Base-by-base conservation (phyloP, 371 early-diverging fungal species). In the Rhizopus arrhizus region DNA sequence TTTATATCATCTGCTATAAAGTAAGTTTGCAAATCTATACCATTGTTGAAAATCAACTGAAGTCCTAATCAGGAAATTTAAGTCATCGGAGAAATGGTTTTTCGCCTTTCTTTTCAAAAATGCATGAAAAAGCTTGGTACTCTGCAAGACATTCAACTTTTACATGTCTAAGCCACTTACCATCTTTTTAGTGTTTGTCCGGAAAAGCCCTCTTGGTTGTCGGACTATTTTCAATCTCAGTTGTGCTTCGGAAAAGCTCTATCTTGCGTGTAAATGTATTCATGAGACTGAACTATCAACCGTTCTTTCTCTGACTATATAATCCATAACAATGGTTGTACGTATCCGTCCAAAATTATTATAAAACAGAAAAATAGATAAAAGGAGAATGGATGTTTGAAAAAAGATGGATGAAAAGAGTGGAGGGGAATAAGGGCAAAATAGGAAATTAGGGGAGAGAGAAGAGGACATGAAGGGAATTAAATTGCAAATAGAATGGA, bases 251-350 rank as follows among this genome's bases (percentile, higher is more conserved):
- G 52, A 10, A 16, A 15, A 13, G 35, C 29, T n/a, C 15, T 34
- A 6, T 34, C 28, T 29, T 48, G 65, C 38, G 58, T 64, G 65
- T 66, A 65, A 65, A 65, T 59, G 65, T 59, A 58, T 52, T 34
- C 59, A 42, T 65, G 47, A 56, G 33, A 50, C 35, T 40, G 52
- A 32, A 51, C 36, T 53, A 46, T 58, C 56, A 48, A 66, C 7
- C 58, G 61, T 61, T 66, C 66, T 66, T 66, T 66, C 66, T 66
- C 66, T 66, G 66, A 66, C 66, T 66, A 59, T 61, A 66, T 66
- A 66, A 66, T 66, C 66, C 66, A 61, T 66, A 60, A 66, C 61
- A 61, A 66, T 66, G 66, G 66, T 61, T 66, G 66, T 66, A 66
- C 54, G 66, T 66, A 66, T 66, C 52, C 32, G 34, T 35, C 33